phyloP scores from a whole-genome alignment of 2,329 filamentous ascomycete genomes.

The Neofusicoccum laricinum region DNA sequence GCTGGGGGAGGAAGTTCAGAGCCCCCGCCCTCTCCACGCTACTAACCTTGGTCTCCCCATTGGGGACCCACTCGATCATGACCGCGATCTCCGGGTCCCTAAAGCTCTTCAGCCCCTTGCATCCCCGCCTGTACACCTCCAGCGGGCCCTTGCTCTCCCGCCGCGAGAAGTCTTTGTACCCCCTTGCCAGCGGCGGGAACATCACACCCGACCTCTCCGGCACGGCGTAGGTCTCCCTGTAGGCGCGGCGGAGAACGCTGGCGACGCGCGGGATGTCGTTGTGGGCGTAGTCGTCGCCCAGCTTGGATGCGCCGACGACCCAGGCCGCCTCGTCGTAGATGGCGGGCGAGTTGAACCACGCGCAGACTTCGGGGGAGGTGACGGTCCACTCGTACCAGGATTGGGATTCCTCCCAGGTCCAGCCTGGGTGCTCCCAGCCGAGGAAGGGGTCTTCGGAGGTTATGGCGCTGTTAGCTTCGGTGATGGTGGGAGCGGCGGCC shows the following conservation, averaged over 20 bases:
- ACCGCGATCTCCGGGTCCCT: background rate
- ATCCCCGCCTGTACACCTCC: background rate
- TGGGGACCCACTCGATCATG: background rate
- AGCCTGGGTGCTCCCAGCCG: background rate
- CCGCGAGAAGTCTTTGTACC: background rate
- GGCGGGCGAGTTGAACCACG: background rate
- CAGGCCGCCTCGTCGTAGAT: background rate
- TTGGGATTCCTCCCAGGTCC: background rate
- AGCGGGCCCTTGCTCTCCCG: background rate
- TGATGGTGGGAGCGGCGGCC: background rate
- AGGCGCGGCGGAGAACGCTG: background rate
- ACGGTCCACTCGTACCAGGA: background rate
- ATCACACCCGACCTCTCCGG: background rate
- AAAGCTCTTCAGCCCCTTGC: background rate
- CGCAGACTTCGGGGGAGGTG: background rate
- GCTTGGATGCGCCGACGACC: background rate
- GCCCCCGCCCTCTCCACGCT: too few relatives aligned
- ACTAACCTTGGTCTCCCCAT: background rate
- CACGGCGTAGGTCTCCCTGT: background rate
- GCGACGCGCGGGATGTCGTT: constrained; percentile 10
- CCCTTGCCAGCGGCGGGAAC: background rate
- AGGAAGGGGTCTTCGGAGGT: background rate
- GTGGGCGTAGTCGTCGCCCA: background rate
- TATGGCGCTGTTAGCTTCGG: background rate
- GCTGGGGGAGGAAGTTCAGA: too few relatives aligned